Conservation (phyloP, 140 eudicot species). For the Bidens hawaiensis region DNA sequence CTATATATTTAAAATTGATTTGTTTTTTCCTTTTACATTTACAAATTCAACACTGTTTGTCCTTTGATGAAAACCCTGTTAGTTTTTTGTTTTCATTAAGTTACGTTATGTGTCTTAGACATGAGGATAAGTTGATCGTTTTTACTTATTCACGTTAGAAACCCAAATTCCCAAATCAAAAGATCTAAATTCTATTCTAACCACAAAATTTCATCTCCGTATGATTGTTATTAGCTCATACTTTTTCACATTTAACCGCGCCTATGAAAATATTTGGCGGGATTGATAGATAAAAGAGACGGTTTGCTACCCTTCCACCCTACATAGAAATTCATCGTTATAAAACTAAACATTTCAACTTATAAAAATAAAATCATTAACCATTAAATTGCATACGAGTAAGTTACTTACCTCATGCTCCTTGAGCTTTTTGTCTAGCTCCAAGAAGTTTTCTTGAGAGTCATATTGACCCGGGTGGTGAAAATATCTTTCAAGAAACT, state of each 20-base stretch:
- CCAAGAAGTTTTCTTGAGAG: constrained; percentile 59
- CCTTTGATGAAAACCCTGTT: too few relatives aligned
- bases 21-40: too few relatives aligned
- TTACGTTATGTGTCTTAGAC: too few relatives aligned
- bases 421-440: constrained; percentile 79
- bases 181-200: constrained; percentile 92
- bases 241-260: constrained; percentile 79
- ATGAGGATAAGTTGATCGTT: too few relatives aligned
- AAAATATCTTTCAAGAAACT: constrained; percentile 81
- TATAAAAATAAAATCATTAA: not conserved
- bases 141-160: too few relatives aligned
- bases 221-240: constrained; percentile 74
- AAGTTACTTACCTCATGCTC: constrained; percentile 64
- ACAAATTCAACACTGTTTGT: too few relatives aligned
- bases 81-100: too few relatives aligned
- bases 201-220: constrained; percentile 87
- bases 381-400: not conserved
- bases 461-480: constrained; percentile 93
- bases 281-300: constrained; percentile 84
- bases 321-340: constrained; percentile 19
- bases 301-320: constrained; percentile 82
- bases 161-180: too few relatives aligned
- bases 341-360: constrained; percentile 3
- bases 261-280: constrained; percentile 89
- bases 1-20: too few relatives aligned